Percentiles rank a stretch among this genome's conserved stretches.
phyloP scores from a whole-genome alignment of 2,329 filamentous ascomycete genomes.

The Penicillium sp. region DNA sequence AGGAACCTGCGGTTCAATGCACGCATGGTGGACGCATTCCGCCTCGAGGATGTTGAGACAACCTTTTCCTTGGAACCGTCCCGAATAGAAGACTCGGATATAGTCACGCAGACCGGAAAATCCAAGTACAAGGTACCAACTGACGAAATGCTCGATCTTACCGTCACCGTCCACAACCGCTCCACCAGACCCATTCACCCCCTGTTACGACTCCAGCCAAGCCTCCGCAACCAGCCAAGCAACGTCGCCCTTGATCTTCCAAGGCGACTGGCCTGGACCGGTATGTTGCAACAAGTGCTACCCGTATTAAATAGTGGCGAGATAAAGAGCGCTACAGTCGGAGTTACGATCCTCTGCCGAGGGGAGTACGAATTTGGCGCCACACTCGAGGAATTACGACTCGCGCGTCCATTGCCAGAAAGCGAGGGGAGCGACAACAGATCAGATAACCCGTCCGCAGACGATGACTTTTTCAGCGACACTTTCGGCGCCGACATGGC shows the following conservation, averaged over 20 bases:
- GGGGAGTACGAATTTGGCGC: conserved; percentile 84
- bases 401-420: conserved; percentile 42
- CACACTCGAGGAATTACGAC: conserved; percentile 77
- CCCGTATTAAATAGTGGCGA: conserved; percentile 65
- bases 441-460: conserved; percentile 22
- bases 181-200: conserved; percentile 70
- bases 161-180: conserved; percentile 75
- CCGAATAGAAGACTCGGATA: conserved; percentile 12
- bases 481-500: conserved; percentile 46
- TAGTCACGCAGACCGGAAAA: conserved; percentile 47
- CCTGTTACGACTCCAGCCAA: conserved; percentile 76
- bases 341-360: conserved; percentile 74
- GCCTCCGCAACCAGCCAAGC: conserved; percentile 72
- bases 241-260: conserved; percentile 79
- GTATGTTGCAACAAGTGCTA: conserved; percentile 76
- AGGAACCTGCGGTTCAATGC: conserved; percentile 73
- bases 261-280: conserved; percentile 83
- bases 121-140: conserved; percentile 54
- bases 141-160: conserved; percentile 72
- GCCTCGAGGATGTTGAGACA: conserved; percentile 77
- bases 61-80: conserved; percentile 51
- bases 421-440: conserved; percentile 18
- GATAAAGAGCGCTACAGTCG: conserved; percentile 66
- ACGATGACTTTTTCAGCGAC: conserved; percentile 40
- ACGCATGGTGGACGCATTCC: conserved; percentile 83